phyloP scores from a whole-genome alignment of 495 filamentous ascomycete genomes.

The Platismatia glauca region DNA sequence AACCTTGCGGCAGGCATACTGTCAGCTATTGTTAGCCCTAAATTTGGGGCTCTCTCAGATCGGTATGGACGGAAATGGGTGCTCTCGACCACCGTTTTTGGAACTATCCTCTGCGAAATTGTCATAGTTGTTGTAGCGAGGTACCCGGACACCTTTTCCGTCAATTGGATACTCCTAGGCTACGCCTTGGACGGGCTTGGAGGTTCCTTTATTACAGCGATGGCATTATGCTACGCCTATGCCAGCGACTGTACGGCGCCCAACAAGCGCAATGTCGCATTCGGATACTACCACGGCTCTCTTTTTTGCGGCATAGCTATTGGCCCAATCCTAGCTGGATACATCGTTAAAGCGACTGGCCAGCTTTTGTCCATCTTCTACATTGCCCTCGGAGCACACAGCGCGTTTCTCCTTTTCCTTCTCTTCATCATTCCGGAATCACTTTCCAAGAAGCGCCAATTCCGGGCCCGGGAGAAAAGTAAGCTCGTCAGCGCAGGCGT shows the following conservation, averaged over 20 bases:
- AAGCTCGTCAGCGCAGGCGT: slow-evolving; percentile 21
- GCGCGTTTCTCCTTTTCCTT: slow-evolving; percentile 59
- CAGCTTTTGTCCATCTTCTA: slow-evolving; percentile 69
- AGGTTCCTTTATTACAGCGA: slow-evolving; percentile 75
- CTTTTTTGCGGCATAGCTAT: slow-evolving; percentile 79
- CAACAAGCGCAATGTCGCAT: slow-evolving; percentile 67
- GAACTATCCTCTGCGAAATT: slow-evolving; percentile 58
- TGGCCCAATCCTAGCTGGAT: slow-evolving; percentile 71
- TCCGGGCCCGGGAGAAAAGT: slow-evolving; percentile 56
- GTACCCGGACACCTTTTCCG: slow-evolving; percentile 59
- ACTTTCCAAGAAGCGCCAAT: slow-evolving; percentile 57
- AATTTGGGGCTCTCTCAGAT: slow-evolving; percentile 78
- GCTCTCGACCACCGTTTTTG: slow-evolving; percentile 57
- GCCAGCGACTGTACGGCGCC: slow-evolving; percentile 79
- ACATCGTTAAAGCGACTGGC: slow-evolving; percentile 61
- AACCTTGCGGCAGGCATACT: slow-evolving; percentile 63
- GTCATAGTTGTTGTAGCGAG: slow-evolving; percentile 68
- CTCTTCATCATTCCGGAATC: slow-evolving; percentile 72
- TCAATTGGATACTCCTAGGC: slow-evolving; percentile 67
- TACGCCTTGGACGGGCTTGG: slow-evolving; percentile 68
- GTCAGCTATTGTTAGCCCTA: slow-evolving; percentile 67
- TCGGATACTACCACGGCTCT: slow-evolving; percentile 81
- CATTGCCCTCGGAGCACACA: slow-evolving; percentile 59
- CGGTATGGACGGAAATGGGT: slow-evolving; percentile 70
- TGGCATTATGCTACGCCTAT: slow-evolving; percentile 77